phyloP scores from a whole-genome alignment of 129 eudicot species.

The Saussurea involucrata region DNA sequence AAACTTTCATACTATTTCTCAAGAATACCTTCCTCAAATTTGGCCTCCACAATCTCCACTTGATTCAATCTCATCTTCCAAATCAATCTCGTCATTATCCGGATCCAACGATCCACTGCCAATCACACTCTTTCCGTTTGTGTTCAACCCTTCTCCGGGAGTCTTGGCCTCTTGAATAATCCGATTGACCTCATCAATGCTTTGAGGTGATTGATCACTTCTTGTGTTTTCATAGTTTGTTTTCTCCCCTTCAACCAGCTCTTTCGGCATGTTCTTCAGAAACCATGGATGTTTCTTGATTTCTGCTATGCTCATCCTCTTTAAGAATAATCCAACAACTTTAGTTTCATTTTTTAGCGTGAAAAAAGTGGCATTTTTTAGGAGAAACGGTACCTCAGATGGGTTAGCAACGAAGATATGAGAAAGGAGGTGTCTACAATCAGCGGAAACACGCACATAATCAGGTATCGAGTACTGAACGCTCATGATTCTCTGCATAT shows the following conservation, averaged over 20 bases:
- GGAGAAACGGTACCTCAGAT: conserved; percentile 49
- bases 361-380: conserved; percentile 1
- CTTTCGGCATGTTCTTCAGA: conserved; percentile 51
- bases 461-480: conserved; percentile 74
- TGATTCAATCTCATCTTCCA: conserved; percentile 53
- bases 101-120: conserved; percentile 44
- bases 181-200: conserved; percentile 62
- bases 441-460: conserved; percentile 64
- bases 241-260: conserved; percentile 55
- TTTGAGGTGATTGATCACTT: conserved; percentile 38
- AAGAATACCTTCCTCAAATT: conserved; percentile 25
- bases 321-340: conserved; percentile 3
- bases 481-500: conserved; percentile 62
- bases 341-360: conserved; percentile 9
- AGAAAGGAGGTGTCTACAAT: conserved; percentile 64
- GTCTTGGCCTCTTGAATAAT: conserved; percentile 72
- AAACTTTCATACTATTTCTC: neutral
- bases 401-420: conserved; percentile 71
- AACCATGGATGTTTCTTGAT: conserved; percentile 76
- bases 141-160: conserved; percentile 40
- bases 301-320: conserved; percentile 66
- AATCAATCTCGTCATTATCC: conserved; percentile 43
- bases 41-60: conserved; percentile 44
- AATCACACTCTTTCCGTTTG: conserved; percentile 12
- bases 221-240: conserved; percentile 33